Evolutionary conservation across 371 early-diverging fungal species (phyloP), one percentile per base, ranked within the genome.

Genomic region (Coemansia sp.): DNA sequence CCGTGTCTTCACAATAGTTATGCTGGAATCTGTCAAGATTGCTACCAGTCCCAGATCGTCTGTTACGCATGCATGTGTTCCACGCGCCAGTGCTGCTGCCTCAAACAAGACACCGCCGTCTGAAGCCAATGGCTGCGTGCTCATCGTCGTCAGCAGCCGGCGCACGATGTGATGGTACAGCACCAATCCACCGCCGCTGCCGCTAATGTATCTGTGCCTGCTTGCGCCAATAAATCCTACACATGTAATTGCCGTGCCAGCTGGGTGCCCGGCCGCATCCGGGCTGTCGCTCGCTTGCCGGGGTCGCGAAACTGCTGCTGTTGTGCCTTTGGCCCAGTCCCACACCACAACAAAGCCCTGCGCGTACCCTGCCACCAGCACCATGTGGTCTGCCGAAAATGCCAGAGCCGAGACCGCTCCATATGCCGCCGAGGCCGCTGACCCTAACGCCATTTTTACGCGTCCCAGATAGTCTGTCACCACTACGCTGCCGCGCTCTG

Each of bases 121-220:
- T 0, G 62, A 40, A 6, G 51, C 45, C 42, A 80, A 40, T 26
- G 18, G 47, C 18, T 47, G 31, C 7, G 80, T 78, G 62, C 59
- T 67, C 65, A 80, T 64, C 2, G 69, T 80, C 2, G 77, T 75
- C 7, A 80, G 62, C 58, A 80, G 34, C 16, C 70, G 66, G 6
- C 71, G 64, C 16, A 80, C 66, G 14, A 80, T 80, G 50, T 80
- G 80, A 53, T 80, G 80, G 52, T 80, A 76, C 21, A 80, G 61
- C 4, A 80, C 81, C 13, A 54, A 16, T 0, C 80, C 80, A 27
- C 68, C 53, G 4, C 68, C 68, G 48, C 72, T 78, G 42, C 61
- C 64, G 64, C 80, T 79, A 48, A 80, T 58, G 40, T 67, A 80
- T 22, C 80, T 59, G 45, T 80, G 80, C 56, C 67, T 69, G 62